Base-by-base conservation (phyloP, 1,284 basidiomycete genomes). In the Vanrija humicola region DNA sequence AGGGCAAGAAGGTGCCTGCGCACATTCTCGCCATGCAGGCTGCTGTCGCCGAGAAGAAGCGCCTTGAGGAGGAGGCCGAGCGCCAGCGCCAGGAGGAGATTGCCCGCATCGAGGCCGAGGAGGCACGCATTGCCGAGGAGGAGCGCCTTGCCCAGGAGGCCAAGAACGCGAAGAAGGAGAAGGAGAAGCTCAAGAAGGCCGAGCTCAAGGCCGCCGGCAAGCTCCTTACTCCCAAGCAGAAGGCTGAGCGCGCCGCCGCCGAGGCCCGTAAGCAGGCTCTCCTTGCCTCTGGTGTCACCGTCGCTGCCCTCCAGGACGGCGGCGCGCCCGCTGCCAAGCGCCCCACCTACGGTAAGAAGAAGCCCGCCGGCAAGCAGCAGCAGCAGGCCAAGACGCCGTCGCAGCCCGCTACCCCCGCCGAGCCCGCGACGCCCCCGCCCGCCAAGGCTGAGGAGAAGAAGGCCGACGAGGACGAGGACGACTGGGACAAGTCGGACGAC, bases 141-240 rank as follows among this genome's bases (percentile, higher is more conserved):
- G 89, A 82, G 61, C 79, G 78, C 62, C 76, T 77, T 67, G 86
- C 83, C 61, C 88, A 89, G 69, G 91, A 92, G 74, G 89, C 90
- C 75, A 90, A 90, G 70, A 84, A 85, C 62, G 82, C 85, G 52
- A 87, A 80, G 79, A 93, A 90, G 75, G 89, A 93, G 67, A 92
- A 89, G 73, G 93, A 96, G 78, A 92, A 90, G 83, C 90, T 89
- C 56, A 69, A 68, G 65, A 61, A 52, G 50, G 67, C 62, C 43
- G 93, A 93, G 76, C 85, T 88, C 21, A 90, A 88, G 81, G 93
- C 92, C 72, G 92, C 96, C 76, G 93, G 93, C 34, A 84, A 88
- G 52, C 79, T 92, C 29, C 82, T 97, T 46, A 96, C 93, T 6
- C 90, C 93, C 72, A 97, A 96, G 78, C 94, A 98, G 75, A 97